A percentile compares a stretch with the other conserved stretches of the same genome.
phyloP scores from a whole-genome alignment of 345 rosid species.

The Luvunga scandens region DNA sequence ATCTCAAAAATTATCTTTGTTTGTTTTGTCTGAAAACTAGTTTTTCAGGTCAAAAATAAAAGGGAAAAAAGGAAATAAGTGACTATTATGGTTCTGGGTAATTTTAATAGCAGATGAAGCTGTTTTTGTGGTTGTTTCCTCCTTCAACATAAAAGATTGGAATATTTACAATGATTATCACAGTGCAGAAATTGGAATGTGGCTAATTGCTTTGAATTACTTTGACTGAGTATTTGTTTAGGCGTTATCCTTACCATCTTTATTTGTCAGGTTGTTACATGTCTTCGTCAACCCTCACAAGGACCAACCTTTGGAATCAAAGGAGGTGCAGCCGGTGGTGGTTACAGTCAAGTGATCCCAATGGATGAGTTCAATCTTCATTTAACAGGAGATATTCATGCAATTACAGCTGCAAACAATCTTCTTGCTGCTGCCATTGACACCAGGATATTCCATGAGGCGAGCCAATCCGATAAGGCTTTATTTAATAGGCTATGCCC shows the following conservation, averaged over 20 bases:
- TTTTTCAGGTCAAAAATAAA: background rate
- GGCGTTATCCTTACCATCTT: background rate
- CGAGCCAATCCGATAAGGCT: conserved; percentile 93
- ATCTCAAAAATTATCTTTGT: background rate
- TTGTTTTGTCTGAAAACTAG: background rate
- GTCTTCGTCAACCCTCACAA: conserved; percentile 99
- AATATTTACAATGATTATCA: background rate
- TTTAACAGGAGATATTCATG: conserved; percentile 97
- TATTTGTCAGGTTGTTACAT: conserved; percentile 74
- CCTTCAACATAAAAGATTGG: background rate
- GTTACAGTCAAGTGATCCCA: conserved; percentile 97
- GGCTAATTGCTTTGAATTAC: background rate
- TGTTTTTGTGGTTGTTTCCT: background rate
- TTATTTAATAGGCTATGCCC: conserved; percentile 87
- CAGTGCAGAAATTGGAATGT: background rate
- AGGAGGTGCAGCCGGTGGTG: conserved; percentile 99
- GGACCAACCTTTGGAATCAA: conserved; percentile 99
- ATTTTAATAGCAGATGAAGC: background rate
- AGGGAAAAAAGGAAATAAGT: background rate
- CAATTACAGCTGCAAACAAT: conserved; percentile 98
- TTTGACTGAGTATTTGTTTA: background rate
- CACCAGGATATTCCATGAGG: conserved; percentile 92
- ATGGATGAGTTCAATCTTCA: conserved; percentile 99
- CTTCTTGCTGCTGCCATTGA: conserved; percentile 99
- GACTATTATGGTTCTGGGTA: background rate